Conservation (phyloP, 495 filamentous ascomycete genomes). For the Penicillium coffeae region DNA sequence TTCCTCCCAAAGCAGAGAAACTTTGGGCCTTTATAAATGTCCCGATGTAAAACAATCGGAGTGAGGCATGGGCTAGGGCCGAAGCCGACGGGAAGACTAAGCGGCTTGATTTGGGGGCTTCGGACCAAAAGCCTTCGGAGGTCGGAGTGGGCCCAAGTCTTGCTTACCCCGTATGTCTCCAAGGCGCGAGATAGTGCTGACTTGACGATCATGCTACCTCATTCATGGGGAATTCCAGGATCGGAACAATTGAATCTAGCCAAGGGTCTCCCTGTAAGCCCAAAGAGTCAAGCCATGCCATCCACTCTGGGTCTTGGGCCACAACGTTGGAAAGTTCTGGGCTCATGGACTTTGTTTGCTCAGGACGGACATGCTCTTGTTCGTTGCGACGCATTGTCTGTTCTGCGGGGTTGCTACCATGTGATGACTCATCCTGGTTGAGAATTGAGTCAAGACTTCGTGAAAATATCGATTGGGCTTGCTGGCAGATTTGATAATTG, state of each 20-base stretch:
- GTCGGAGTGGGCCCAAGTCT: neutral
- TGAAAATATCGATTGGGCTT: conserved; percentile 5
- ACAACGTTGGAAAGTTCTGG: neutral
- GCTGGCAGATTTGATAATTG: conserved; percentile 3
- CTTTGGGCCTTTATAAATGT: too few relatives aligned
- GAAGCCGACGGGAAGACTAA: neutral
- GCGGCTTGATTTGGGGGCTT: neutral
- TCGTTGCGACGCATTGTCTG: neutral
- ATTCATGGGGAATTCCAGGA: neutral
- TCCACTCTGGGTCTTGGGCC: conserved; percentile 2
- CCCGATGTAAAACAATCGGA: too few relatives aligned
- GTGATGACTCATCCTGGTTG: neutral
- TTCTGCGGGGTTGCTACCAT: neutral
- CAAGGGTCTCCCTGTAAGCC: neutral
- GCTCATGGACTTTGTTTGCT: neutral
- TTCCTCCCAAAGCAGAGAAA: too few relatives aligned
- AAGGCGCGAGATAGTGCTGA: too few relatives aligned
- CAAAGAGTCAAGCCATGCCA: conserved; percentile 2
- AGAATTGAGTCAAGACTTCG: conserved; percentile 10
- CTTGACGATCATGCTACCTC: too few relatives aligned
- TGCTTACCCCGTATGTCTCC: neutral
- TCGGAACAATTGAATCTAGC: neutral
- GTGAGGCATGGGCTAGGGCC: too few relatives aligned
- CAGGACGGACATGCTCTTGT: neutral
- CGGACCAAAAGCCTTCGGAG: neutral